Conservation (phyloP, 352 stramenopile genomes). For the Globisporangium ultimum region DNA sequence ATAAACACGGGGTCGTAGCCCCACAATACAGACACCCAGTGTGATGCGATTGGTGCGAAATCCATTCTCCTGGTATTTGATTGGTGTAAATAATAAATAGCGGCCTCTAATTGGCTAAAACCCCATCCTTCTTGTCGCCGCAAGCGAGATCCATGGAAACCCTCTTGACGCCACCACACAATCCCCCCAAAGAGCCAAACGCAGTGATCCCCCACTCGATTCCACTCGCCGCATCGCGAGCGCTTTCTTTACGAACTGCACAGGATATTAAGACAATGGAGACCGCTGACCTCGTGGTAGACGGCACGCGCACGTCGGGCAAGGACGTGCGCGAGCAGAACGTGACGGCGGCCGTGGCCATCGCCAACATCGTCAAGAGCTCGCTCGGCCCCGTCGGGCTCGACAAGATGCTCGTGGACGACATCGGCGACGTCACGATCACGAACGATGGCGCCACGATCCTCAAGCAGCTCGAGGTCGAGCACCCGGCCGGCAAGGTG, state of each 20-base stretch:
- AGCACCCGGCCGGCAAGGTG: slow-evolving; percentile 98
- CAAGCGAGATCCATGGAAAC: slow-evolving; percentile 13
- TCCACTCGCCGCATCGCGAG: slow-evolving; percentile 9
- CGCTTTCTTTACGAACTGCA: neutral
- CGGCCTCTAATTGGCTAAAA: slow-evolving; percentile 10
- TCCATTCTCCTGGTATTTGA: neutral
- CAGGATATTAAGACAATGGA: slow-evolving; percentile 27
- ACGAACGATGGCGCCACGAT: slow-evolving; percentile 99
- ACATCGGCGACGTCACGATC: slow-evolving; percentile 99
- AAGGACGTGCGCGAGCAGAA: slow-evolving; percentile 95
- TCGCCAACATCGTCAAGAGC: slow-evolving; percentile 99
- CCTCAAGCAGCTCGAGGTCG: slow-evolving; percentile 98
- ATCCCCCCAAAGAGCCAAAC: slow-evolving; percentile 26
- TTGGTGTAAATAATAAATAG: slow-evolving; percentile 4
- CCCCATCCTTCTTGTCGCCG: neutral
- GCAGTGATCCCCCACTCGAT: too few relatives aligned
- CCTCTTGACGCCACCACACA: slow-evolving; percentile 48
- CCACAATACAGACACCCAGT: neutral
- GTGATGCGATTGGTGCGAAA: slow-evolving; percentile 8
- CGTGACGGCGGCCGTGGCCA: slow-evolving; percentile 96
- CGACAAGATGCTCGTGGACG: slow-evolving; percentile 99
- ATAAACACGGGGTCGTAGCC: neutral
- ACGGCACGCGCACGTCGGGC: slow-evolving; percentile 89
- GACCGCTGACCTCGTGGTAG: slow-evolving; percentile 84
- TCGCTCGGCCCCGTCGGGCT: slow-evolving; percentile 98